These are phyloP conservation scores for Claviceps maximensis DNA, from an alignment of 2,329 filamentous ascomycete species.

Conservation along the genomic window DNA sequence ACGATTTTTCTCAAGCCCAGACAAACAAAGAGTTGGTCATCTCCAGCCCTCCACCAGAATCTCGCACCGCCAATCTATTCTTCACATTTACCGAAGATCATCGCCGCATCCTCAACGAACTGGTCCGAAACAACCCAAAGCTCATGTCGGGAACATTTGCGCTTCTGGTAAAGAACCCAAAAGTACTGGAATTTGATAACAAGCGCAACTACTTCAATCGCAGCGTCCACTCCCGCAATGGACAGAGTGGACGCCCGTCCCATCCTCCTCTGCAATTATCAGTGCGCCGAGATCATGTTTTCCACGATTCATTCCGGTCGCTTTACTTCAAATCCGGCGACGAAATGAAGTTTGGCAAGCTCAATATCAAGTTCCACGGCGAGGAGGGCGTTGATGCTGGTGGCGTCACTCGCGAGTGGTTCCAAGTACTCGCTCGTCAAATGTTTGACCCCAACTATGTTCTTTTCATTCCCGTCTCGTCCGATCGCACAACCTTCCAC, in stretches of 20 bases:
- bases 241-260: constrained; percentile 55
- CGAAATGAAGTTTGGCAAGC: constrained; percentile 98
- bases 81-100: constrained; percentile 97
- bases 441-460: constrained; percentile 99
- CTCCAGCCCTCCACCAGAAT: constrained; percentile 63
- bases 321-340: constrained; percentile 93
- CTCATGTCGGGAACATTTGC: constrained; percentile 98
- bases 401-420: constrained; percentile 97
- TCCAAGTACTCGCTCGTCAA: constrained; percentile 89
- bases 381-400: constrained; percentile 97
- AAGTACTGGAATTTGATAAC: constrained; percentile 98
- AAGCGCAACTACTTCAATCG: constrained; percentile 98
- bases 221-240: constrained; percentile 62
- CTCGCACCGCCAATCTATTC: constrained; percentile 78
- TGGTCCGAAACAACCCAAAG: constrained; percentile 92
- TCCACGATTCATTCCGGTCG: constrained; percentile 97
- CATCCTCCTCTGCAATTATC: constrained; percentile 67
- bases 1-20: constrained; percentile 40
- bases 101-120: constrained; percentile 92
- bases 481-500: constrained; percentile 96
- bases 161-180: constrained; percentile 91
- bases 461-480: constrained; percentile 89
- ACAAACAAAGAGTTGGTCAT: constrained; percentile 54
- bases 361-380: constrained; percentile 93
- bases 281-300: constrained; percentile 87